Base-by-base conservation (phyloP, 2,329 filamentous ascomycete genomes). In the Pyrenochaeta sp. region DNA sequence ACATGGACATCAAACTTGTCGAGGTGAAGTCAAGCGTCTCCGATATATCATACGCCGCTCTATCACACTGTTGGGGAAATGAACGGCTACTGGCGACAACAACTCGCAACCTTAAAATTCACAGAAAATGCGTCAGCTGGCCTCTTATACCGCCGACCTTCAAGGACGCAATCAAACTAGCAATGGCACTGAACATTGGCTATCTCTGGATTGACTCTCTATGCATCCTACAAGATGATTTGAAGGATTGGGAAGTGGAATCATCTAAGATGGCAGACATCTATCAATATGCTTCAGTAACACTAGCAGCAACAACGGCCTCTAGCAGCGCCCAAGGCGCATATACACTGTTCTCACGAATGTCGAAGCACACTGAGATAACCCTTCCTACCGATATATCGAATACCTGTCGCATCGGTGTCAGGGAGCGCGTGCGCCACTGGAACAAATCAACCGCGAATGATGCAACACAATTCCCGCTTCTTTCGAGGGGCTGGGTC, bases 131-230 rank as follows among this genome's bases (percentile, higher is more conserved):
- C 24, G 21, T 52, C 13, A 15, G 34, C 9, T 41, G 46, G 49
- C 7, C 19, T 9, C 15, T n/a, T 5, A 41, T 51, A 38, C 43
- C 42, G 2, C 31, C 35, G 11, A 47, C 51, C 2, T 48, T 49
- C 14, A 19, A 38, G 24, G 42, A 49, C 18, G 38, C 32, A 17
- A 23, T 48, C 37, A n/a, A 20, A 22, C 17, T 40, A 4, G 11
- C 51, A 35, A 40, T 51, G 3, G 45, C 38, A n/a, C 41, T 65
- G 10, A 41, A 43, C 2, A 20, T 61, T 15, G 42, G 44, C 15
- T 61, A 60, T 35, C 42, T 65, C 9, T 63, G 61, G 61, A 62
- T 62, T 15, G 61, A 65, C 30, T 44, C 41, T 1, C 26, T 53
- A 13, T 56, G 53, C 18, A 56, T 56, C 21, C 31, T 56, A 6